Conservation (phyloP, 257 asterid genomes). For the Capsicum baccatum region DNA sequence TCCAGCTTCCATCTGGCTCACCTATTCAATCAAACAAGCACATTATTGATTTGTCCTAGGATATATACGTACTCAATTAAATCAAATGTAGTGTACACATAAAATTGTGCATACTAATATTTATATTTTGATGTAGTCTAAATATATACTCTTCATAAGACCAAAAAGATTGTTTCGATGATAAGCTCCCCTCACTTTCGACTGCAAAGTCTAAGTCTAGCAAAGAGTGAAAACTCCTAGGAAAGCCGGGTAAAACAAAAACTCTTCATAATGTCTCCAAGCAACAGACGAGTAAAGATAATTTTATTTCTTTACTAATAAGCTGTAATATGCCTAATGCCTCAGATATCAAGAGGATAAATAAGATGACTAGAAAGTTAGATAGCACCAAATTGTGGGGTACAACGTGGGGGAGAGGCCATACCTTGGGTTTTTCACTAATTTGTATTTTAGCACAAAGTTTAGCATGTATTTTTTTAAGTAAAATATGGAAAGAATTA, state of each 20-base stretch:
- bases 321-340: neutral
- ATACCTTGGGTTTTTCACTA: neutral
- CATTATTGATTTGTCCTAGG: neutral
- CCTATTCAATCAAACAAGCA: neutral
- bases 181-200: too few relatives aligned
- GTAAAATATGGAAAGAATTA: neutral
- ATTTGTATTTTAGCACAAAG: neutral
- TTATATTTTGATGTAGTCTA: too few relatives aligned
- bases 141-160: too few relatives aligned
- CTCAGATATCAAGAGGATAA: neutral
- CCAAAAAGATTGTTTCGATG: too few relatives aligned
- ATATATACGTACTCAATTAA: neutral
- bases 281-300: neutral
- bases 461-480: neutral
- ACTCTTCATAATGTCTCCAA: neutral
- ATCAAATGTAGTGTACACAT: neutral
- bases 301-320: neutral
- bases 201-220: too few relatives aligned
- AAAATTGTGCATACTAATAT: too few relatives aligned
- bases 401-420: neutral
- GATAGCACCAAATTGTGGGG: conserved; percentile 18
- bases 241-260: too few relatives aligned
- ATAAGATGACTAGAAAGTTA: conserved; percentile 9
- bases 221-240: too few relatives aligned
- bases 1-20: neutral